Conservation (phyloP, 2,329 filamentous ascomycete genomes). For the Xylaria sp. region DNA sequence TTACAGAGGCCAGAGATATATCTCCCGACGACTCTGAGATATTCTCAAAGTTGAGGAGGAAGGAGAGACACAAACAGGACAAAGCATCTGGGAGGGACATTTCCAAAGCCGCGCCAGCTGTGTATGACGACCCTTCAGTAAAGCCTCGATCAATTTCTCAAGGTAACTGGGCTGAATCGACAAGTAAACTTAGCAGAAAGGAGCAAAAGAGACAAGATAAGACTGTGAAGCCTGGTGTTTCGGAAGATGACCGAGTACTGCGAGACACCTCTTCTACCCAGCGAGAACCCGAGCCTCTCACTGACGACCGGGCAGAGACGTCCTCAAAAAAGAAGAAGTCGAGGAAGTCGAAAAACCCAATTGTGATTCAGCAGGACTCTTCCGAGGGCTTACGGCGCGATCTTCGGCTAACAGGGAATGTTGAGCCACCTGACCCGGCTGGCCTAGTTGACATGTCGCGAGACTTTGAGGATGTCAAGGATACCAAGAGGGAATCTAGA, state of each 20-base stretch:
- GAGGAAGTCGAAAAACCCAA: conserved; percentile 37
- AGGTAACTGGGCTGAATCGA: conserved; percentile 37
- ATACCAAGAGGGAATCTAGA: conserved; percentile 3
- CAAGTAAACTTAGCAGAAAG: conserved; percentile 43
- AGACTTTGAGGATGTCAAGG: conserved; percentile 20
- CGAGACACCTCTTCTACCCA: conserved; percentile 27
- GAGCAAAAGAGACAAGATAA: conserved; percentile 53
- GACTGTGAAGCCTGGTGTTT: conserved; percentile 40
- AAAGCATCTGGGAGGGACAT: conserved; percentile 43
- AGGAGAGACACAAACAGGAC: conserved; percentile 46
- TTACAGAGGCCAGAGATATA: conserved; percentile 43
- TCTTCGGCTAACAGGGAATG: neutral
- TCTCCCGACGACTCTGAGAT: conserved; percentile 33
- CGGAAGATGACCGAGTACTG: conserved; percentile 33
- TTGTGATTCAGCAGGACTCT: conserved; percentile 34
- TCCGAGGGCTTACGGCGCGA: conserved; percentile 5
- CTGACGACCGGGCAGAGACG: conserved; percentile 35
- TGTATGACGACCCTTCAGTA: conserved; percentile 26
- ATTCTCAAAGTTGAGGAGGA: conserved; percentile 38
- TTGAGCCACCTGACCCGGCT: neutral
- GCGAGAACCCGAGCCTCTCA: conserved; percentile 30
- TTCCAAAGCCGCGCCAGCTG: conserved; percentile 32
- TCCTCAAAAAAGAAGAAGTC: conserved; percentile 36
- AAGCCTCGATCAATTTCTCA: conserved; percentile 36
- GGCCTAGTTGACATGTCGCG: conserved; percentile 23